Percentiles rank a stretch among this genome's conserved stretches.
Conservation (phyloP, 345 rosid species). For the Eucalyptus dawsonii region DNA sequence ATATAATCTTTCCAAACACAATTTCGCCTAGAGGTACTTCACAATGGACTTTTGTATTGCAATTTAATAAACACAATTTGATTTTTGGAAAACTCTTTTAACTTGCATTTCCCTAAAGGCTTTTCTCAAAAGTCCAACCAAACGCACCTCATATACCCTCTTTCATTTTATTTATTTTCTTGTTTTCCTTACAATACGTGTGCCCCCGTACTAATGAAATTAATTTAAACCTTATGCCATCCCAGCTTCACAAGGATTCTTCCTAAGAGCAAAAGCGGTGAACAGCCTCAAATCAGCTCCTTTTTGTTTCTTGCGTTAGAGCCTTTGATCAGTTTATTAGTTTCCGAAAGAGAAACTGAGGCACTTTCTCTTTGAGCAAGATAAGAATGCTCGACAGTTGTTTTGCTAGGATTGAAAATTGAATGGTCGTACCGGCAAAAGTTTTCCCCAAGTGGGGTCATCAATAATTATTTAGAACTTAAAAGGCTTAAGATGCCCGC, state of each 20-base stretch:
- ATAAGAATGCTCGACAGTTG: background rate
- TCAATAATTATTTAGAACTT: background rate
- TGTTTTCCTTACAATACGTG: background rate
- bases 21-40: fast-evolving
- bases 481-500: background rate
- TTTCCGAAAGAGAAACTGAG: background rate
- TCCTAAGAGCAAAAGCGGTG: background rate
- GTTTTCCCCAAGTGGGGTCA: background rate
- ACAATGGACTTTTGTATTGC: too few species aligned
- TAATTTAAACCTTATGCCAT: background rate
- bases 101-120: fast-evolving
- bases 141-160: background rate
- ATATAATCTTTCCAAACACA: too few species aligned
- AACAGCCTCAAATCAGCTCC: background rate
- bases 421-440: background rate
- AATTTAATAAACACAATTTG: too few species aligned
- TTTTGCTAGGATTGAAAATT: background rate
- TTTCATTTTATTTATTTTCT: background rate
- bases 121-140: too few species aligned
- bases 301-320: background rate
- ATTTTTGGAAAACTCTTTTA: too few species aligned
- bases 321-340: background rate
- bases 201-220: background rate
- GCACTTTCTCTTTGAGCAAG: background rate
- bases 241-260: background rate